A percentile compares a stretch with the other conserved stretches of the same genome.
Conservation (phyloP, 1,284 basidiomycete species). For the Malassezia japonica region DNA sequence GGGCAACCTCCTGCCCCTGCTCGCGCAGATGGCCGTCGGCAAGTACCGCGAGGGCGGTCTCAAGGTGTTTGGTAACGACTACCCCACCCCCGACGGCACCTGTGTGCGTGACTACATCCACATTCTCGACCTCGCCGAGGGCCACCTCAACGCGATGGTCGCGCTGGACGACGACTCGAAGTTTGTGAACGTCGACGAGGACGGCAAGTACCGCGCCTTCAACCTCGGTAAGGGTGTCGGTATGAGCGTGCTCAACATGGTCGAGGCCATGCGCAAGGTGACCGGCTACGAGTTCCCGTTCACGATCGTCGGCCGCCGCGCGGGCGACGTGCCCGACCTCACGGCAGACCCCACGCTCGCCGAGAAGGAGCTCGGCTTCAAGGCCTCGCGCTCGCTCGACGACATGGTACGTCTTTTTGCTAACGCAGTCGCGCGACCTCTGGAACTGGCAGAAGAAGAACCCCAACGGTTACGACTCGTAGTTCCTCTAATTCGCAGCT, state of each 20-base stretch:
- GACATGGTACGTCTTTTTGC: constrained; percentile 22
- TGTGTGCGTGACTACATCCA: constrained; percentile 83
- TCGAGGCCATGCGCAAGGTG: constrained; percentile 87
- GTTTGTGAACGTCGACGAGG: constrained; percentile 47
- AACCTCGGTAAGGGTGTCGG: constrained; percentile 91
- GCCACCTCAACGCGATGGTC: constrained; percentile 84
- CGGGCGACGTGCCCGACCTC: constrained; percentile 91
- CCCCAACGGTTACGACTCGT: constrained; percentile 47
- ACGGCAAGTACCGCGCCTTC: constrained; percentile 72
- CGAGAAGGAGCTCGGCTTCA: constrained; percentile 87
- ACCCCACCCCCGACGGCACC: constrained; percentile 85
- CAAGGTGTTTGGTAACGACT: constrained; percentile 95
- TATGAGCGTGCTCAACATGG: constrained; percentile 83
- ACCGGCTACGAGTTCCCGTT: constrained; percentile 70
- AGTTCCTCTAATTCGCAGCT: background rate
- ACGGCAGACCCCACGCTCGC: constrained; percentile 88
- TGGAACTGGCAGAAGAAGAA: constrained; percentile 50
- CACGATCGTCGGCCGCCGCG: constrained; percentile 73
- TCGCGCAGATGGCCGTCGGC: constrained; percentile 91
- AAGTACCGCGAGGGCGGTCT: constrained; percentile 69
- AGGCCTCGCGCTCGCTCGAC: constrained; percentile 55
- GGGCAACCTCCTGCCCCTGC: constrained; percentile 83
- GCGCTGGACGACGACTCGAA: constrained; percentile 63
- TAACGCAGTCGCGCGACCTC: constrained; percentile 25
- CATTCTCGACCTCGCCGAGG: constrained; percentile 84